A percentile compares a stretch with the other conserved stretches of the same genome.
These are phyloP conservation scores for Suillus tomentosus DNA, from an alignment of 768 basidiomycete genomes.

Conservation along the genomic window DNA sequence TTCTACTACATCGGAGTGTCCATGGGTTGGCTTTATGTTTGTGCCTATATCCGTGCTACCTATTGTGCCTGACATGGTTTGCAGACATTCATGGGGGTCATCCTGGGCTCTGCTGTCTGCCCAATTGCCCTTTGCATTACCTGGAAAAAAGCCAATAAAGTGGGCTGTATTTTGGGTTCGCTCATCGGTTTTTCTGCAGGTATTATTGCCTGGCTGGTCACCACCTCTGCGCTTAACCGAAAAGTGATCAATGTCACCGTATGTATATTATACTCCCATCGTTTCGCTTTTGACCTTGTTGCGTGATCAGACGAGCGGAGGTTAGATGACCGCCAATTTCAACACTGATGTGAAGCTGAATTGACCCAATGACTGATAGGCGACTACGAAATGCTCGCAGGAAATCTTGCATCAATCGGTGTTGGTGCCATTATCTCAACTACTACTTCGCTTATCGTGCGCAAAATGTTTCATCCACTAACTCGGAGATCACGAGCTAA, in stretches of 20 bases:
- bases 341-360: constrained; percentile 7
- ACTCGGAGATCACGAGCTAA: neutral
- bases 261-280: constrained; percentile 23
- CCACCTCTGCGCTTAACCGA: constrained; percentile 69
- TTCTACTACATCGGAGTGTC: constrained; percentile 91
- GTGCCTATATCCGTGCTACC: constrained; percentile 28
- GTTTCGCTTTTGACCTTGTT: constrained; percentile 2
- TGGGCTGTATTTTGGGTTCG: constrained; percentile 76
- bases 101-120: constrained; percentile 82
- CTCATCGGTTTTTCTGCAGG: constrained; percentile 69
- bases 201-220: constrained; percentile 83
- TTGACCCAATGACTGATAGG: constrained; percentile 23
- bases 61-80: neutral
- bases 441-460: constrained; percentile 61
- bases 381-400: constrained; percentile 79
- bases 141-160: constrained; percentile 84
- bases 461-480: constrained; percentile 20
- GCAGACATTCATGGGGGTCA: constrained; percentile 86
- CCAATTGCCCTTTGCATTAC: constrained; percentile 86
- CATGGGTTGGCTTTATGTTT: constrained; percentile 91
- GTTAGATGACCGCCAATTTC: constrained; percentile 38
- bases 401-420: constrained; percentile 85
- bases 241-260: constrained; percentile 72
- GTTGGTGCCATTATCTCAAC: constrained; percentile 78
- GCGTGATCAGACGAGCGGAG: constrained; percentile 47